These are phyloP conservation scores for Wakefieldia striispora DNA, from an alignment of 768 basidiomycete genomes.

Conservation along the genomic window DNA sequence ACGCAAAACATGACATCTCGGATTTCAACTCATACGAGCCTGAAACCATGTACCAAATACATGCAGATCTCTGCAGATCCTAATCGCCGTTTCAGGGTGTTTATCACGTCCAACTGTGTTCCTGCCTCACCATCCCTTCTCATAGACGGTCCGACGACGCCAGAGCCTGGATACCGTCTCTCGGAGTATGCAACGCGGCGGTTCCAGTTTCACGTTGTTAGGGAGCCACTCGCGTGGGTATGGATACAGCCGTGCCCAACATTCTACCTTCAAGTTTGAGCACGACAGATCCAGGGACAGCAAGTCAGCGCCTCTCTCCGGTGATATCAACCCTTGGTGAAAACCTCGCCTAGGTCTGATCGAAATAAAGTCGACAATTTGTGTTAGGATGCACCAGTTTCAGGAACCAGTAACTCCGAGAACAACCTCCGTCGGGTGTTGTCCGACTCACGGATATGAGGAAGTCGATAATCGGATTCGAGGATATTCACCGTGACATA, in stretches of 20 bases:
- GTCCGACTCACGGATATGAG: constrained; percentile 8
- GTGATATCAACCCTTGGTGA: constrained; percentile 8
- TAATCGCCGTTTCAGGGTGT: constrained; percentile 18
- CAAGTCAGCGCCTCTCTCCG: neutral
- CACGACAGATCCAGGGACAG: constrained; percentile 9
- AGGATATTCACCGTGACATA: constrained; percentile 2
- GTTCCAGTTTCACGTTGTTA: constrained; percentile 6
- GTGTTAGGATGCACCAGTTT: constrained; percentile 5
- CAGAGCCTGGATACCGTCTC: constrained; percentile 1
- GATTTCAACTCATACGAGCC: constrained; percentile 12
- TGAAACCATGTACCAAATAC: constrained; percentile 9
- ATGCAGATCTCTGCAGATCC: constrained; percentile 25
- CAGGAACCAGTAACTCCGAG: constrained; percentile 7
- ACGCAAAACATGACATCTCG: constrained; percentile 10
- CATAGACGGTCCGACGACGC: neutral
- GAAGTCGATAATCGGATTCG: neutral
- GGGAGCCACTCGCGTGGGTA: constrained; percentile 6
- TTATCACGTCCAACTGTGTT: constrained; percentile 17
- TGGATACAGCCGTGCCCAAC: neutral
- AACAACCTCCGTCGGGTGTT: constrained; percentile 8
- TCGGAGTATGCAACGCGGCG: neutral
- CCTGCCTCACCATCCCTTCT: constrained; percentile 14
- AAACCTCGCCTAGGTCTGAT: neutral
- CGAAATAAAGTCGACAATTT: neutral
- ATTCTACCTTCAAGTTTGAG: neutral